Evolutionary conservation across 148 eudicot species (phyloP).

Genomic region (Mesembryanthemum crystallinum): DNA sequence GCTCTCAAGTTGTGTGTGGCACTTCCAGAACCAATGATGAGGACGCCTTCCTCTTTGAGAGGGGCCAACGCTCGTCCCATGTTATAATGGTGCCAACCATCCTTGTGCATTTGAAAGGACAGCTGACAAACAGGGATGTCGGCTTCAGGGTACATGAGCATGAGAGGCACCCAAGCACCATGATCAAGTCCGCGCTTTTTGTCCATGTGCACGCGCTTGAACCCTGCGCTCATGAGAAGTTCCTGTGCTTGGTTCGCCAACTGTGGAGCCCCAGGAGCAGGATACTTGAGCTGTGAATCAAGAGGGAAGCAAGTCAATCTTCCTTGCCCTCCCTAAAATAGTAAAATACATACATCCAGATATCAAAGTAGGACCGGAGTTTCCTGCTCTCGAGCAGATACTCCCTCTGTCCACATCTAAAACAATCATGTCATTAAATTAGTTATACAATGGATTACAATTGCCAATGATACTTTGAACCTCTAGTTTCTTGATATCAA

Average conservation of each 20-base stretch:
- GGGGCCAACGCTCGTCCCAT: conserved; percentile 73
- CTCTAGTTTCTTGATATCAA: too few species aligned
- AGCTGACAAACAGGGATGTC: conserved; percentile 88
- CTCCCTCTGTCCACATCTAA: too few species aligned
- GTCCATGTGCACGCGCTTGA: conserved; percentile 45
- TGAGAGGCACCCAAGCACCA: conserved; percentile 88
- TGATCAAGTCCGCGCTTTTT: conserved; percentile 83
- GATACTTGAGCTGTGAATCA: conserved; percentile 67
- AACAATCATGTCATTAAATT: too few species aligned
- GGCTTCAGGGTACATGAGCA: conserved; percentile 90
- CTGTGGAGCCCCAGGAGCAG: conserved; percentile 83
- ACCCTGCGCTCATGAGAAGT: conserved; percentile 51
- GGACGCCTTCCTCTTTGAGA: conserved; percentile 74
- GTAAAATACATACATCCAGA: neutral
- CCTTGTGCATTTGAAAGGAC: conserved; percentile 54
- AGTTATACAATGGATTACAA: too few species aligned
- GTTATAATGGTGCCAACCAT: conserved; percentile 63
- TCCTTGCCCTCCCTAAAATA: neutral
- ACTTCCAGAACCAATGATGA: conserved; percentile 79
- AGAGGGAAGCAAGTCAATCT: neutral
- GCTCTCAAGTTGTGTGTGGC: conserved; percentile 67
- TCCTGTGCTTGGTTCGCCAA: conserved; percentile 66
- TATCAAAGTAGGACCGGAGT: too few species aligned
- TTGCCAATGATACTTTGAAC: too few species aligned
- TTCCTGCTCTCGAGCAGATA: too few species aligned